Percentiles rank a stretch among this genome's conserved stretches.
These are phyloP conservation scores for Trichomonas gallinae DNA, from an alignment of 208 protist genomes.

Conservation along the genomic window DNA sequence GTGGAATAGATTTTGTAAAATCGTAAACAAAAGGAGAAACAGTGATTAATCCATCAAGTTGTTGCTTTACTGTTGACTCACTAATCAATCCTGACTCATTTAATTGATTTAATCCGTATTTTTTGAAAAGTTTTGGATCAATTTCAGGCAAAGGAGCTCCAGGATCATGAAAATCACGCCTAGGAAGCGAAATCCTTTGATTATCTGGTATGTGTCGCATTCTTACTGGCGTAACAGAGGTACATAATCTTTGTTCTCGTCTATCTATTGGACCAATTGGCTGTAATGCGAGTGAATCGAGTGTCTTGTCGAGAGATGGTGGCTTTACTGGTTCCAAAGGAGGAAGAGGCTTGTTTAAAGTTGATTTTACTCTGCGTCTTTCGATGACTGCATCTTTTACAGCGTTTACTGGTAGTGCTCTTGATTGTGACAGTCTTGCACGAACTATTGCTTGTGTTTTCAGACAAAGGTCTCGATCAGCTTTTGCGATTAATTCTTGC, in stretches of 20 bases:
- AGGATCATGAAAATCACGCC: not conserved
- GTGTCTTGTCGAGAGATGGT: not conserved
- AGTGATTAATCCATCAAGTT: not conserved
- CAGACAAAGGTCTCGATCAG: not conserved
- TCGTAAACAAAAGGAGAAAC: not conserved
- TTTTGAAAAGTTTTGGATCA: not conserved
- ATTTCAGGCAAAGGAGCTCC: not conserved
- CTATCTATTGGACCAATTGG: not conserved
- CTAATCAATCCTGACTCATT: not conserved
- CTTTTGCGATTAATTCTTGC: not conserved
- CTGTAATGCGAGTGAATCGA: not conserved
- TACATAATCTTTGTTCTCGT: not conserved
- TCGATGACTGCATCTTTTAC: not conserved
- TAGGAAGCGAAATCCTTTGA: not conserved
- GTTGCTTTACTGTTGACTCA: not conserved
- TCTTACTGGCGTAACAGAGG: not conserved
- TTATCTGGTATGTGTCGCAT: not conserved
- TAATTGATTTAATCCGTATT: not conserved
- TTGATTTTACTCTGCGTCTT: not conserved
- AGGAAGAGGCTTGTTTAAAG: not conserved
- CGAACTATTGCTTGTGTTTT: constrained; percentile 1
- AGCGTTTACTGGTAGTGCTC: not conserved
- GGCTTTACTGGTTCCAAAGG: not conserved
- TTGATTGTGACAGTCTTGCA: not conserved
- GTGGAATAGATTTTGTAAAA: not conserved